Conservation (phyloP, 2,329 filamentous ascomycete species). For the Penicillium sp. region DNA sequence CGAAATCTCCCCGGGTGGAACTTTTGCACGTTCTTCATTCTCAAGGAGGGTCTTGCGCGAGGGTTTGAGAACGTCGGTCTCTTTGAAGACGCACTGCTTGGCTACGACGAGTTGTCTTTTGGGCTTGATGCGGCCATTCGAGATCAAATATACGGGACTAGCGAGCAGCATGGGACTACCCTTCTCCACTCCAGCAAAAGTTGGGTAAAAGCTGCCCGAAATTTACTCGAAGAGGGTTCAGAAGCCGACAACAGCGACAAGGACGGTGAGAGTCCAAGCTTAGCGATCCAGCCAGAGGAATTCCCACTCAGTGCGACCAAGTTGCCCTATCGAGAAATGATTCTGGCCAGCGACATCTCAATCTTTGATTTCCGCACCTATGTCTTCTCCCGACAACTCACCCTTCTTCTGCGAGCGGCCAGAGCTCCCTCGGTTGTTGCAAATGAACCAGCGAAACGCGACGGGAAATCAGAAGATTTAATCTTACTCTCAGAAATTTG, state of each 20-base stretch:
- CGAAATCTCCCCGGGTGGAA: conserved; percentile 92
- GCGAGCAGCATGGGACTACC: conserved; percentile 69
- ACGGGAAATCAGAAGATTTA: conserved; percentile 70
- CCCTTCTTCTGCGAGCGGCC: conserved; percentile 78
- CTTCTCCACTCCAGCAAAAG: conserved; percentile 75
- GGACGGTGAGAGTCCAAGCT: conserved; percentile 27
- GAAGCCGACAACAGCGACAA: conserved; percentile 34
- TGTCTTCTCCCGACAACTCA: conserved; percentile 85
- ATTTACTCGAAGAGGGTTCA: conserved; percentile 48
- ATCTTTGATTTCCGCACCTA: conserved; percentile 95
- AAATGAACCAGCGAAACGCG: conserved; percentile 50
- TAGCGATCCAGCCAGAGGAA: conserved; percentile 33
- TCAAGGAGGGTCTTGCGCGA: conserved; percentile 90
- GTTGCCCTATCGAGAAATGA: conserved; percentile 88
- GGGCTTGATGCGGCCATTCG: conserved; percentile 81
- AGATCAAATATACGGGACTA: conserved; percentile 66
- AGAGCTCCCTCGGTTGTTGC: conserved; percentile 54
- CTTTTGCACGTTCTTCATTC: conserved; percentile 97
- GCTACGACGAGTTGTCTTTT: conserved; percentile 90
- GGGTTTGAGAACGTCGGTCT: conserved; percentile 96
- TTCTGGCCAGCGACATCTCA: conserved; percentile 91
- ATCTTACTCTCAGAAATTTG: conserved; percentile 83
- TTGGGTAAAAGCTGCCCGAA: conserved; percentile 62
- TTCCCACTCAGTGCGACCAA: conserved; percentile 56
- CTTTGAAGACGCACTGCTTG: conserved; percentile 90